phyloP scores from a whole-genome alignment of 345 rosid genomes.

The Acer yangbiense region DNA sequence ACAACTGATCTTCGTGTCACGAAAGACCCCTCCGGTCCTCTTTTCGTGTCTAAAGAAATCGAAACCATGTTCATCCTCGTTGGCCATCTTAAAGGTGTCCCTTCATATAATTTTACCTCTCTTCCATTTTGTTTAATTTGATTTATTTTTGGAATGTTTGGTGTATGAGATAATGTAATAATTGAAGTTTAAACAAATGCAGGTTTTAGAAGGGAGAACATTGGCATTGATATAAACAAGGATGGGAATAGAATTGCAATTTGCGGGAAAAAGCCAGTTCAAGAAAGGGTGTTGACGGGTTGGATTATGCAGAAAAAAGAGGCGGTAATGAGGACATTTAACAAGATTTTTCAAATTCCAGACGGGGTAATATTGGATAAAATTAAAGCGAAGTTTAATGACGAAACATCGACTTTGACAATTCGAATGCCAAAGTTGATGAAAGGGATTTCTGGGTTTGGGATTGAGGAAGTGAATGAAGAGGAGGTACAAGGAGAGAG shows the following conservation, averaged over 20 bases:
- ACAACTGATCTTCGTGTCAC: constrained; percentile 46
- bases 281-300: constrained; percentile 63
- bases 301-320: constrained; percentile 63
- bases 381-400: constrained; percentile 67
- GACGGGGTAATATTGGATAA: constrained; percentile 54
- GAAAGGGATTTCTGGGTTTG: constrained; percentile 52
- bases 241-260: constrained; percentile 60
- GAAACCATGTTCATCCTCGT: constrained; percentile 64
- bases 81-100: constrained; percentile 79
- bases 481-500: constrained; percentile 22
- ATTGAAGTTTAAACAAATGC: constrained; percentile 17
- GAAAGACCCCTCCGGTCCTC: constrained; percentile 54
- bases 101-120: not conserved
- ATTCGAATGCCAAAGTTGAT: constrained; percentile 67
- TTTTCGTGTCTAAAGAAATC: constrained; percentile 74
- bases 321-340: constrained; percentile 56
- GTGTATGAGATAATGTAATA: not conserved
- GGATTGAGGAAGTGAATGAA: constrained; percentile 52
- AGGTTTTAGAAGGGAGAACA: constrained; percentile 67
- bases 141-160: not conserved
- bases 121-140: not conserved
- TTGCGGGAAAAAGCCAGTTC: constrained; percentile 63
- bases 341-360: constrained; percentile 63
- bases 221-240: constrained; percentile 64
- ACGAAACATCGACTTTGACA: constrained; percentile 50